Evolutionary conservation across 2,329 filamentous ascomycete species (phyloP), one percentile per base, ranked within the genome.

Genomic region (Scorias spongiosa): DNA sequence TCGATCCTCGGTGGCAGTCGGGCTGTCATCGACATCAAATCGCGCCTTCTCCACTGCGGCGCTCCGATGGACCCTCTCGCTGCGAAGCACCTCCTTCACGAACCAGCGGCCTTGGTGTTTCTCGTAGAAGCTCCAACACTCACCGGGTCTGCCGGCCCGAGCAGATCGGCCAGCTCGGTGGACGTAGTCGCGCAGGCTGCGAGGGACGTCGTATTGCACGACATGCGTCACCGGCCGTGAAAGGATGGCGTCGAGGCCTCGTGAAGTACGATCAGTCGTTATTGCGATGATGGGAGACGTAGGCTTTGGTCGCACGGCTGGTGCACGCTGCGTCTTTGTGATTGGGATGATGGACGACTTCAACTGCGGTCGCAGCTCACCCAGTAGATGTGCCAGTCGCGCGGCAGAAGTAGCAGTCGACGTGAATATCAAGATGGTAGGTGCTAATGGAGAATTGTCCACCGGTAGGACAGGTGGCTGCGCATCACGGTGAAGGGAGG

Each of bases 121-220:
- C 3, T 80, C 81, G 41, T 93, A 79, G 10, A 98, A 66, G 0
- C 87, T 94, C 84, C 87, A 94, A 1, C 89, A 86, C 40, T 78
- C 72, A 1, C 89, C 89, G 1, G 66, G 52, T 44, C 78, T 76
- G 1, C 83, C 86, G 0, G 85, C 91, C 59, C 88, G 74, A 1
- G 89, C 89, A 1, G 89, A 95, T 45, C 91, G 78, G 32, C 91
- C 89, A 1, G 95, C 86, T 36, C 91, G 81, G 61, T 96, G 91
- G 4, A 96, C 79, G 55, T 96, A 96, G 18, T 79, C 81, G 5
- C 81, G 82, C 29, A 87, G 68, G 55, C 81, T 88, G 4, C 78
- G 74, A 0, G 89, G 89, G 42, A 95, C 72, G 60, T 95, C 89
- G 67, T 96, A 96, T 66, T 94, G 95, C 63, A 96, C 70, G 40